These are phyloP conservation scores for Carex myosuroides DNA, from an alignment of 176 grass and related monocot genomes.

Conservation along the genomic window DNA sequence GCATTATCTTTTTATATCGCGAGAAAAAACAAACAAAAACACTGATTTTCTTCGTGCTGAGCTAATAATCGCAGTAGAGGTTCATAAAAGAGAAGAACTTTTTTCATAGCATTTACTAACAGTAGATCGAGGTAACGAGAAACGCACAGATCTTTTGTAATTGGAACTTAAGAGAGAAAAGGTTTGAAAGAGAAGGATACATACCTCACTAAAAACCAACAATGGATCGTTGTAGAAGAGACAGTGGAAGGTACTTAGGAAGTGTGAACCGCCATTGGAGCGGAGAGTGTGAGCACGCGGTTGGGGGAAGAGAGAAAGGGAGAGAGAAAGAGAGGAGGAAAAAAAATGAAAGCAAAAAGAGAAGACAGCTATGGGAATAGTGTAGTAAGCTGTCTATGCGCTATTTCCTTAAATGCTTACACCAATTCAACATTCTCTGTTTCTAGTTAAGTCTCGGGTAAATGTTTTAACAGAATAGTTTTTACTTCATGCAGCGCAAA, in stretches of 20 bases:
- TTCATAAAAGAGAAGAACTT: background rate
- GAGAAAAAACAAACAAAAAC: background rate
- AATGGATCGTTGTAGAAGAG: background rate
- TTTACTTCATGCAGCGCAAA: too few relatives aligned
- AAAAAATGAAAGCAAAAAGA: background rate
- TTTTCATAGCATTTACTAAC: background rate
- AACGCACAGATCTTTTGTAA: background rate
- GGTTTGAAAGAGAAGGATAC: background rate
- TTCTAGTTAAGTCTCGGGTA: background rate
- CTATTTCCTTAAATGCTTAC: conserved; percentile 6
- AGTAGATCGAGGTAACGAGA: conserved; percentile 6
- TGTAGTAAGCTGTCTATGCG: background rate
- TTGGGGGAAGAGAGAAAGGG: background rate
- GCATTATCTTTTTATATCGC: background rate
- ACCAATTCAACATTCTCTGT: background rate
- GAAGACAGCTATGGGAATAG: conserved; percentile 10
- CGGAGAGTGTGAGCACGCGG: conserved; percentile 18
- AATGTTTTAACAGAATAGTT: background rate
- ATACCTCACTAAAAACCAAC: background rate
- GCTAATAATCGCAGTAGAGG: background rate
- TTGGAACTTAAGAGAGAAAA: background rate
- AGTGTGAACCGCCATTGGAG: conserved; percentile 2
- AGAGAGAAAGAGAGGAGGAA: background rate
- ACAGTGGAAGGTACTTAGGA: background rate
- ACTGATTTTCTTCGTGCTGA: background rate